These are phyloP conservation scores for Sporothrix curviconia DNA, from an alignment of 2,329 filamentous ascomycete genomes.

Conservation along the genomic window DNA sequence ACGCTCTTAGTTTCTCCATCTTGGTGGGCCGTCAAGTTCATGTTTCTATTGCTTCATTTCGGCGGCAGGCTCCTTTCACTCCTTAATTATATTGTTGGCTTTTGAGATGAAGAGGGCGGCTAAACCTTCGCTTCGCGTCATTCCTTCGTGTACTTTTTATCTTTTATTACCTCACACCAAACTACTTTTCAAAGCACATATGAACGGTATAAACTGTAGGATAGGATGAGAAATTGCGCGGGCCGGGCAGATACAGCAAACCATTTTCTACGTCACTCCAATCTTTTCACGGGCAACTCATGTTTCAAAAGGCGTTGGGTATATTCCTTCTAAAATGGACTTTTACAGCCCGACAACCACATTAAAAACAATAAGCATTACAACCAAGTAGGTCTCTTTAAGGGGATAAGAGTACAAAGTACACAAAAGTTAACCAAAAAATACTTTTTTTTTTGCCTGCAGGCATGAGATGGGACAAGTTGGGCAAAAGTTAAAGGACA, in stretches of 20 bases:
- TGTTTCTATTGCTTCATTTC: not conserved
- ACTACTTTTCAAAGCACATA: not conserved
- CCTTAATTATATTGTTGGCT: not conserved
- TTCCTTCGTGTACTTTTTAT: not conserved
- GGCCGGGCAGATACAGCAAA: no score
- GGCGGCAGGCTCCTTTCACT: not conserved
- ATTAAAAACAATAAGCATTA: not conserved
- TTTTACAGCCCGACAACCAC: not conserved
- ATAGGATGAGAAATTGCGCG: no score
- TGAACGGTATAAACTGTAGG: constrained; percentile 2
- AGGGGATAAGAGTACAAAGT: not conserved
- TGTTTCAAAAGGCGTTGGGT: not conserved
- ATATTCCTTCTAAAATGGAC: not conserved
- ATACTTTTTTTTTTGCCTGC: not conserved
- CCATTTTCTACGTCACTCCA: no score
- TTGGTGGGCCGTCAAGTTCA: no score
- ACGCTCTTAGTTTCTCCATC: no score
- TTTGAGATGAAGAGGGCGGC: not conserved
- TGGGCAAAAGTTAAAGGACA: not conserved
- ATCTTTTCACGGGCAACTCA: no score
- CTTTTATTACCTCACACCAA: not conserved
- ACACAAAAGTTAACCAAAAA: not conserved
- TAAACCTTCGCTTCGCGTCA: not conserved
- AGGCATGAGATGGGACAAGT: not conserved
- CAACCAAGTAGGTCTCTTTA: not conserved